Base-by-base conservation (phyloP, 768 basidiomycete genomes). In the Lentinula sp. region DNA sequence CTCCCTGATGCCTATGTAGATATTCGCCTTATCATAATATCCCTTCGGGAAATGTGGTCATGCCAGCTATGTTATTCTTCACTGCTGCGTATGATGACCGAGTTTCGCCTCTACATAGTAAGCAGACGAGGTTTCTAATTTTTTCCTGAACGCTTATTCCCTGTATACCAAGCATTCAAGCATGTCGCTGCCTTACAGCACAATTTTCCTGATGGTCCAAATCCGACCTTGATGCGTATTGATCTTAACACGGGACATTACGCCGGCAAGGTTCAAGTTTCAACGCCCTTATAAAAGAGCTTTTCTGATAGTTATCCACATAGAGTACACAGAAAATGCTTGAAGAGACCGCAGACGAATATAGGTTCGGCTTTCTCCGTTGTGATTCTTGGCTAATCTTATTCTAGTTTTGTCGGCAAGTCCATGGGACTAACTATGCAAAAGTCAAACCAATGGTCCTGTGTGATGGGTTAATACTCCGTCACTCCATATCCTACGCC, bases 321-420 rank as follows among this genome's bases (percentile, higher is more conserved):
- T 16, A 57, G 55, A 57, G 55, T 57, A 57, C 55, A 23, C 55
- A 57, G 55, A 42, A 57, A 16, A 57, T 57, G 55, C 55, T 57
- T 3, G 55, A 57, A 28, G 55, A 57, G 42, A 57, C 55, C 9
- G 55, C 55, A 15, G 55, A 57, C 23, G 55, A 57, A 28, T 57
- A 57, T 37, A 57, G 55, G 55, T 57, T 23, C 21, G 37, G 15
- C 55, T 21, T 21, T 21, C 28, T 28, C n/a, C 21, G 15, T 57
- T 43, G 55, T 37, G 13, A 28, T 13, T 18, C 35, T 23, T 43
- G 40, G 10, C 23, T 57, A 15, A 57, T 23, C 23, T 57, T 15
- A 18, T 21, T 57, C 18, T 28, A 57, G 55, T 40, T 57, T 57
- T 6, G 28, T 57, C 18, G 55, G 55, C 4, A 57, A 43, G 7